A percentile compares a stretch with the other conserved stretches of the same genome.
Evolutionary conservation across 2,329 filamentous ascomycete species (phyloP).

Genomic region (Rosellinia necatrix): DNA sequence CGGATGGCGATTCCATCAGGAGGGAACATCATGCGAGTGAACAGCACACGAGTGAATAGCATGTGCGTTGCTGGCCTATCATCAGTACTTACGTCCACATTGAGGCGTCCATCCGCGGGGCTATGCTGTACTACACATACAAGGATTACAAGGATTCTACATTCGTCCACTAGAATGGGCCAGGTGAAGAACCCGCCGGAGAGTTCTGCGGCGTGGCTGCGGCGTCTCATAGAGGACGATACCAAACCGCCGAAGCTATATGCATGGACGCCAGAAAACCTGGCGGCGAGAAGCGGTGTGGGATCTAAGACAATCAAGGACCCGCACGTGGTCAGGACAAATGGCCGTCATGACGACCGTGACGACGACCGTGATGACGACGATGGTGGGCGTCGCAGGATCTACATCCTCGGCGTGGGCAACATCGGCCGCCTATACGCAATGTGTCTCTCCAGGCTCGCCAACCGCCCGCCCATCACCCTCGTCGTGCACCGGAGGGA

Average conservation of each 20-base stretch:
- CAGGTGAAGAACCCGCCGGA: neutral
- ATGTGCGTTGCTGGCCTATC: slow-evolving; percentile 10
- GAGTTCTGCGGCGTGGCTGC: slow-evolving; percentile 31
- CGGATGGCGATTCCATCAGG: neutral
- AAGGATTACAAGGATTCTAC: no score
- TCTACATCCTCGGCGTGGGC: slow-evolving; percentile 80
- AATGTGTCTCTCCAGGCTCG: slow-evolving; percentile 66
- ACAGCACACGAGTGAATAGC: neutral
- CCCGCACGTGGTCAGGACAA: no score
- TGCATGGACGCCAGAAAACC: slow-evolving; percentile 38
- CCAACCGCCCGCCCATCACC: slow-evolving; percentile 71
- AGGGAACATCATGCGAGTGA: slow-evolving; percentile 14
- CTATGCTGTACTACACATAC: neutral
- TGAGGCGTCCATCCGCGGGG: neutral
- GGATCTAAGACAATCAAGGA: no score
- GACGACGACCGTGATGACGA: neutral
- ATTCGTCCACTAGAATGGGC: slow-evolving; percentile 5
- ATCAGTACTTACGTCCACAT: neutral
- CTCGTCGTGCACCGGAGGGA: slow-evolving; percentile 72
- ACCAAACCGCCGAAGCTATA: slow-evolving; percentile 33
- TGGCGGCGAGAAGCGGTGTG: slow-evolving; percentile 7
- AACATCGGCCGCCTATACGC: slow-evolving; percentile 83
- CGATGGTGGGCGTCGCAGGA: slow-evolving; percentile 47
- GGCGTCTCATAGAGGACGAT: slow-evolving; percentile 28
- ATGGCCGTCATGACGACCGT: no score